These are phyloP conservation scores for Acanthamoeba comandoni DNA, from an alignment of 208 protist genomes.

Conservation along the genomic window DNA sequence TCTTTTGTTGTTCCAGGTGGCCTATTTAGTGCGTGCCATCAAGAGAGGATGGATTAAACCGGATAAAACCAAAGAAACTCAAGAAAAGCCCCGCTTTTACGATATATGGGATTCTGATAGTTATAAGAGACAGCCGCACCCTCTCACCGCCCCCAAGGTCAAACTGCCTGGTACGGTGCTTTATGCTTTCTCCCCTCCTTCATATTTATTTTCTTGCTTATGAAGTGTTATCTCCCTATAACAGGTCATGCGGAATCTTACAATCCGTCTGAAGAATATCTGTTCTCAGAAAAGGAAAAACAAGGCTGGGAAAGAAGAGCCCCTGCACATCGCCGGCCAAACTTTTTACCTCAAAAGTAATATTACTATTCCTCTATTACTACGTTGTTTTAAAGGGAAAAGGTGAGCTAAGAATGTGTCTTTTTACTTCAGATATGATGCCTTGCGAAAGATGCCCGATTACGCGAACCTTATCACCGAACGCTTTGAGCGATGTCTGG, in stretches of 20 bases:
- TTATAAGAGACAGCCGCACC: slow-evolving; percentile 7
- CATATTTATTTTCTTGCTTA: slow-evolving; percentile 33
- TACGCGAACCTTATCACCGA: slow-evolving; percentile 97
- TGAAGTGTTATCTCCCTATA: not conserved
- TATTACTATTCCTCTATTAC: slow-evolving; percentile 29
- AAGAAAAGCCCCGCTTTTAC: slow-evolving; percentile 79
- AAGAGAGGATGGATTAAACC: slow-evolving; percentile 60
- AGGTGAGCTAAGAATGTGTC: not conserved
- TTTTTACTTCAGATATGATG: slow-evolving; percentile 88
- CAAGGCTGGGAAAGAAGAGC: slow-evolving; percentile 92
- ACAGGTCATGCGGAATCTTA: slow-evolving; percentile 91
- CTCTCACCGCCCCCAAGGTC: not conserved
- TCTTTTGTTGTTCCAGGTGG: slow-evolving; percentile 17
- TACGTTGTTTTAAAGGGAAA: slow-evolving; percentile 29
- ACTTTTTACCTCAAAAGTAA: slow-evolving; percentile 92
- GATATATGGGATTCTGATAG: slow-evolving; percentile 74
- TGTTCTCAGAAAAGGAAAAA: slow-evolving; percentile 93
- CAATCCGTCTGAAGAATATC: slow-evolving; percentile 98
- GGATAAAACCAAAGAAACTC: slow-evolving; percentile 11
- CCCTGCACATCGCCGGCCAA: slow-evolving; percentile 91
- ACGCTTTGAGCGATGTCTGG: slow-evolving; percentile 98
- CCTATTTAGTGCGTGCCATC: slow-evolving; percentile 59
- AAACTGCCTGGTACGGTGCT: slow-evolving; percentile 21
- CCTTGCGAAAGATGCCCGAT: slow-evolving; percentile 94
- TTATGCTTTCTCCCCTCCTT: slow-evolving; percentile 1